Evolutionary conservation across 352 stramenopile genomes (phyloP), one percentile per base, ranked within the genome.

Genomic region (Pythium periplocum): DNA sequence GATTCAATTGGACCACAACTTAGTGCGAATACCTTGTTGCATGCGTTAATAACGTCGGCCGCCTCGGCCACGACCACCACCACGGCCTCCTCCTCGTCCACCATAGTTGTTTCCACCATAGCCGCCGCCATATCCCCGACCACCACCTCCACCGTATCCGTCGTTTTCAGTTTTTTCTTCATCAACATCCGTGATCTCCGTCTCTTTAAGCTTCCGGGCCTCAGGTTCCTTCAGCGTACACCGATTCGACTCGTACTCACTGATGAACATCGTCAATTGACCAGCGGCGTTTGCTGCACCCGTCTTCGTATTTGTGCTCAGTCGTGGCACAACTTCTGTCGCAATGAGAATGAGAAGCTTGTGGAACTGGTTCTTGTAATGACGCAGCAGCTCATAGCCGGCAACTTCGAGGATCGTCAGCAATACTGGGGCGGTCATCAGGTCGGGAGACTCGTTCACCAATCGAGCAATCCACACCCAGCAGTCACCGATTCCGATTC

Each of bases 401-500:
- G 78, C 77, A 30, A 90, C 76, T 77, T 92, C 82, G 37, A 92
- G 63, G 55, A 92, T 86, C 40, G 79, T 89, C 36, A 90, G 74
- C 43, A 81, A 58, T 5, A 92, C 47, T 35, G 78, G 64, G 2
- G 69, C 82, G 30, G 82, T 89, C 65, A 92, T 85, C 50, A 89
- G 62, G 58, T 90, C 68, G 1, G 73, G 74, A n/a, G 75, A 59
- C 26, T 87, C 79, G 46, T 89, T 90, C 42, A 86, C 62, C 11
- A 92, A 54, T 35, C 78, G 66, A 45, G 79, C 79, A 5, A 92
- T 57, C 79, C 79, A 90, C 31, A 61, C 53, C 79, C 79, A 92
- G 58, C 78, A 90, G 53, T 92, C 77, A 8, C 66, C 77, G 40
- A 92, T 71, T 9, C 64, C 51, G 8, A 92, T 54, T 8, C 82